These are phyloP conservation scores for Fusarium sp. DNA, from an alignment of 2,329 filamentous ascomycete genomes.

Conservation along the genomic window DNA sequence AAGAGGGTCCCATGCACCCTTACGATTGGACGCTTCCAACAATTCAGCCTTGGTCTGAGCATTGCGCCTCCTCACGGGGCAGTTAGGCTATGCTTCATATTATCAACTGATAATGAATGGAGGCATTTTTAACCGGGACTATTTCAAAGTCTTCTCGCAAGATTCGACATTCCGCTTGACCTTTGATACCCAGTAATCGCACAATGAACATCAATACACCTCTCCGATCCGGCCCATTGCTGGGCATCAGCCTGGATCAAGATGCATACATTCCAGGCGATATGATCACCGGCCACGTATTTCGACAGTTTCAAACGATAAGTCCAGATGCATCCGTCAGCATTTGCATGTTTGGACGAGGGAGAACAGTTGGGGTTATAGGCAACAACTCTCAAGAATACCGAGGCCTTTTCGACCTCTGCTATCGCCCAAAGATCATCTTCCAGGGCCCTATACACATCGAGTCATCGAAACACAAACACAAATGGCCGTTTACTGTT, in stretches of 20 bases:
- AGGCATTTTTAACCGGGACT: no score
- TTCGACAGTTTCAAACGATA: constrained; percentile 30
- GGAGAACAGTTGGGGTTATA: constrained; percentile 36
- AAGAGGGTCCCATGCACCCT: background rate
- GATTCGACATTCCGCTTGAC: fast-evolving
- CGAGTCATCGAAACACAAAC: background rate
- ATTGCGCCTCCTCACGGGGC: background rate
- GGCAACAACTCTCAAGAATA: constrained; percentile 30
- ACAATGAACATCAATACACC: background rate
- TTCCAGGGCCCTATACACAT: constrained; percentile 42
- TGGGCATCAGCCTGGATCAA: constrained; percentile 21
- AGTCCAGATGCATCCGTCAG: constrained; percentile 31
- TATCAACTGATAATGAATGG: no score
- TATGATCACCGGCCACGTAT: constrained; percentile 40
- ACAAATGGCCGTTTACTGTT: constrained; percentile 43
- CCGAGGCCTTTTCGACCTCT: background rate
- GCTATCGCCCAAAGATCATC: constrained; percentile 2
- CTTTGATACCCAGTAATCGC: fast-evolving
- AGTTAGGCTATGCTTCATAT: background rate
- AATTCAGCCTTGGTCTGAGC: background rate
- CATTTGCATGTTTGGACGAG: constrained; percentile 38
- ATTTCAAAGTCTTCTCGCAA: no score
- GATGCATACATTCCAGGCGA: constrained; percentile 36
- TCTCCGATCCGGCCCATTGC: background rate
- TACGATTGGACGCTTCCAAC: background rate